Evolutionary conservation across 2,329 filamentous ascomycete species (phyloP).

Genomic region (Paramyrothecium sp.): DNA sequence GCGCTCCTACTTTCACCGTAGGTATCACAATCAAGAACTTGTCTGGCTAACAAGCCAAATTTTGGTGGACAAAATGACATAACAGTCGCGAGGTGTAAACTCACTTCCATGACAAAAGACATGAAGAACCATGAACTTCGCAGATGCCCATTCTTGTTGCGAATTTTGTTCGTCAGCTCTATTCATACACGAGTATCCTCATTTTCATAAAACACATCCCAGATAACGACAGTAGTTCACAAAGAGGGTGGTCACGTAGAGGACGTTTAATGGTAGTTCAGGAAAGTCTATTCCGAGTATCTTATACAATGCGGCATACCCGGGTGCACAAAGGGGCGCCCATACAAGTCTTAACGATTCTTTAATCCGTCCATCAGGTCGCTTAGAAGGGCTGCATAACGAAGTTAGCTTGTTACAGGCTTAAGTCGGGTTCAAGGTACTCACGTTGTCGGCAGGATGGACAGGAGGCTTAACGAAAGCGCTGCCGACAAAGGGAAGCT

Average conservation of each 20-base stretch:
- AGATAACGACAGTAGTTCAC: too few species aligned
- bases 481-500: slow-evolving; percentile 51
- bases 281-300: slow-evolving; percentile 34
- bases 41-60: too few species aligned
- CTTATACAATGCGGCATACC: slow-evolving; percentile 34
- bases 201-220: too few species aligned
- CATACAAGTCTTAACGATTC: slow-evolving; percentile 24
- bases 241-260: background rate
- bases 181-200: too few species aligned
- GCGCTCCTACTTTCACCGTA: too few species aligned
- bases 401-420: slow-evolving; percentile 16
- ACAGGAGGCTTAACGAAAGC: slow-evolving; percentile 50
- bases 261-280: slow-evolving; percentile 13
- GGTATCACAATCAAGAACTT: too few species aligned
- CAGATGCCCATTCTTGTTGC: too few species aligned
- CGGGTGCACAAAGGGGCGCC: slow-evolving; percentile 18
- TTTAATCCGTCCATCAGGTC: slow-evolving; percentile 19
- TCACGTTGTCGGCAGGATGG: slow-evolving; percentile 62
- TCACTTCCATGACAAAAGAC: too few species aligned
- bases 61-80: too few species aligned
- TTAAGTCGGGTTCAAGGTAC: slow-evolving; percentile 20
- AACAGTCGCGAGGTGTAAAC: too few species aligned
- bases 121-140: too few species aligned
- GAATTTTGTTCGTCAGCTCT: too few species aligned
- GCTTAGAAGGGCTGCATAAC: slow-evolving; percentile 38